Conservation (phyloP, 805 yeast species). For the Starmerella bombi region DNA sequence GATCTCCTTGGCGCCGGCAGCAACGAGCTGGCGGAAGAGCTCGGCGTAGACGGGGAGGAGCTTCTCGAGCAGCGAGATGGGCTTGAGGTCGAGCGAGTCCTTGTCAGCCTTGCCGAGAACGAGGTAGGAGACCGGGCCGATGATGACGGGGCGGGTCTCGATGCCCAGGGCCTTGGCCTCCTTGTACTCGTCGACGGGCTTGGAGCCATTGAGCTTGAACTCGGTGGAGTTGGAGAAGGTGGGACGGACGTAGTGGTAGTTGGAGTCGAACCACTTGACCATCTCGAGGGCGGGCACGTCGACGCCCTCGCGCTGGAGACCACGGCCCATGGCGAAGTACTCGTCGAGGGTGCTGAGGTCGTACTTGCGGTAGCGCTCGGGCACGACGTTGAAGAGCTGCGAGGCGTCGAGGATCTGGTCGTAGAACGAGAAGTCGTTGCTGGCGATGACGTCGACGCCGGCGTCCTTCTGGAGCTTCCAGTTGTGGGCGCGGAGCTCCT, state of each 20-base stretch:
- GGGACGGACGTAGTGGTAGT: constrained; percentile 99
- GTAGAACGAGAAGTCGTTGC: constrained; percentile 96
- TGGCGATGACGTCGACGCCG: constrained; percentile 93
- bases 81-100: constrained; percentile 90
- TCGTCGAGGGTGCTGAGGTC: constrained; percentile 81
- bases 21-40: constrained; percentile 72
- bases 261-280: constrained; percentile 99
- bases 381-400: constrained; percentile 84
- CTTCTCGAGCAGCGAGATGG: constrained; percentile 78
- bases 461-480: constrained; percentile 97
- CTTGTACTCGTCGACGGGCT: constrained; percentile 93
- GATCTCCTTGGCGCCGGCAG: constrained; percentile 88
- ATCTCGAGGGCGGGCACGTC: constrained; percentile 97
- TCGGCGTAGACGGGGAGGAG: constrained; percentile 86
- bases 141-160: constrained; percentile 92
- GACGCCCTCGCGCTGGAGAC: constrained; percentile 93
- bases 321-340: constrained; percentile 99
- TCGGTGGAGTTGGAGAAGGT: constrained; percentile 90
- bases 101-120: constrained; percentile 96
- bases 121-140: constrained; percentile 94
- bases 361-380: constrained; percentile 91
- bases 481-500: constrained; percentile 87
- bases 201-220: constrained; percentile 89
- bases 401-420: constrained; percentile 94
- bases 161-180: constrained; percentile 96